These are phyloP conservation scores for Daldinia concentrica DNA, from an alignment of 495 filamentous ascomycete species.

Conservation along the genomic window DNA sequence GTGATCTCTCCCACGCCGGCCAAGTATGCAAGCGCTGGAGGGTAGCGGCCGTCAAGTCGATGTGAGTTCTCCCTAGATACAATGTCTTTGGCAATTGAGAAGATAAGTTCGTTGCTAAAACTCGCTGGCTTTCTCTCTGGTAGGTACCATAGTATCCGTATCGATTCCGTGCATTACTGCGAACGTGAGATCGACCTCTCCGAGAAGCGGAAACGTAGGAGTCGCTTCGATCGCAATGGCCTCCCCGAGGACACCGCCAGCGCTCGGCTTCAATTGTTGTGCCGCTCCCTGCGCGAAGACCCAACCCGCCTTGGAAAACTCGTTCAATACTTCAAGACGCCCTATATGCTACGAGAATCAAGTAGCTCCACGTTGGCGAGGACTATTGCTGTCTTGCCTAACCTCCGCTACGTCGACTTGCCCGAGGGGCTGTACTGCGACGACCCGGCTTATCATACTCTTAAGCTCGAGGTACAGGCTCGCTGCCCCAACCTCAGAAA, in stretches of 20 bases:
- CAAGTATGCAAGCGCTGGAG: slow-evolving; percentile 79
- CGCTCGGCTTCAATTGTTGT: slow-evolving; percentile 78
- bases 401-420: slow-evolving; percentile 89
- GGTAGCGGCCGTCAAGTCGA: slow-evolving; percentile 58
- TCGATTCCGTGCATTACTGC: slow-evolving; percentile 96
- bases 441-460: slow-evolving; percentile 73
- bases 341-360: slow-evolving; percentile 96
- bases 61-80: slow-evolving; percentile 60
- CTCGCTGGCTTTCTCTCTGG: slow-evolving; percentile 15
- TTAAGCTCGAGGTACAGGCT: slow-evolving; percentile 84
- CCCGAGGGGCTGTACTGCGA: slow-evolving; percentile 87
- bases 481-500: slow-evolving; percentile 84
- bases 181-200: slow-evolving; percentile 81
- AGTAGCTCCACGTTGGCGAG: slow-evolving; percentile 85
- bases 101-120: slow-evolving; percentile 19
- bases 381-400: slow-evolving; percentile 83
- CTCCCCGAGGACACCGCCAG: slow-evolving; percentile 81
- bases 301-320: slow-evolving; percentile 66
- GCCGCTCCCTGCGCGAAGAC: slow-evolving; percentile 80
- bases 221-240: slow-evolving; percentile 77
- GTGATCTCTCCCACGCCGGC: slow-evolving; percentile 84
- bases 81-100: not conserved
- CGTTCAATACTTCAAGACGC: slow-evolving; percentile 83
- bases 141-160: slow-evolving; percentile 89
- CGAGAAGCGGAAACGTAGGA: slow-evolving; percentile 77